Base-by-base conservation (phyloP, 2,329 filamentous ascomycete genomes). In the Blastomyces parvus region DNA sequence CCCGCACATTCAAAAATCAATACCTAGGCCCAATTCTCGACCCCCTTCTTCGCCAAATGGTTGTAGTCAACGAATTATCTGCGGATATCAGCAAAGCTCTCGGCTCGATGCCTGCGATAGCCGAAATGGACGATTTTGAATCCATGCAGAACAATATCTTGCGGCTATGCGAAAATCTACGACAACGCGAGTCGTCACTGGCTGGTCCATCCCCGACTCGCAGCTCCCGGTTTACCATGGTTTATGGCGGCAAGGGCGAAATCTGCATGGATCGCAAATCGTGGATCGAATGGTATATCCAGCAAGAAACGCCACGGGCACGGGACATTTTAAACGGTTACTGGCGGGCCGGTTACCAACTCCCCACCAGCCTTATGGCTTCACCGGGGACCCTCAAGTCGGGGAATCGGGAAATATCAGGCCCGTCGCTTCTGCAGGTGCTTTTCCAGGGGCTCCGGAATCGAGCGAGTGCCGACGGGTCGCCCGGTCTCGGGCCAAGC, bases 271-370 rank as follows among this genome's bases (percentile, higher is more conserved):
- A 81, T 60, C 77, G 83, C 36, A 74, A 78, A 25, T 77, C 81
- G 2, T 88, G 85, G 85, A 79, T 81, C 40, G 82, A 86, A 63
- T 87, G 84, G 85, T 87, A 83, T 78, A 81, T 84, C 56, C 83
- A 85, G 69, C 85, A 88, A 69, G 85, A 87, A 70, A 84, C 84
- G 68, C 77, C 80, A 13, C 79, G 84, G 17, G 81, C 87, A 60
- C 80, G 83, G 64, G 81, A 82, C 38, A 75, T 81, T 5, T 70
- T 80, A 60, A 74, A 71, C 46, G 62, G 74, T 25, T 77, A 79
- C 65, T 79, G 75, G 73, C 72, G 75, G 61, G 78, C 75, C 30
- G 71, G 73, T 50, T 72, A 73, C 14, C 72, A 74, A 9, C 67
- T 74, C 4, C 72, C 75, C 8, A 64, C 67, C 2, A 71, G 67